These are phyloP conservation scores for Lasiodiplodia sp. DNA, from an alignment of 2,329 filamentous ascomycete species.

Conservation along the genomic window DNA sequence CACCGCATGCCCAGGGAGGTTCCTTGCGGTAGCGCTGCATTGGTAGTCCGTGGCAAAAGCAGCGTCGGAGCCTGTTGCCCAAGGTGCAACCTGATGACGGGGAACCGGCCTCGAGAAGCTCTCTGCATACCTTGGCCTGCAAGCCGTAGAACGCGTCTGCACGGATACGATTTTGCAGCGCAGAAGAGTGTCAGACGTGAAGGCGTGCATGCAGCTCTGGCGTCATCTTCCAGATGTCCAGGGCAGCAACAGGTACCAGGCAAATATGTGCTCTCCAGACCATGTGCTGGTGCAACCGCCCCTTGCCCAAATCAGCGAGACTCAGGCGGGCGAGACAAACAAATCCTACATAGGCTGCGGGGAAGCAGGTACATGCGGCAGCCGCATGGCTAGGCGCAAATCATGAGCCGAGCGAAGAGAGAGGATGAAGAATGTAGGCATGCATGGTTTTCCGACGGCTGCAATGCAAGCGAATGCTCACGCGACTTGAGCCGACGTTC, in stretches of 20 bases:
- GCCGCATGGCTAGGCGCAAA: background rate
- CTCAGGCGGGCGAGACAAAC: conserved; percentile 18
- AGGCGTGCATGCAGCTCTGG: conserved; percentile 18
- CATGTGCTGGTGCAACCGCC: conserved; percentile 15
- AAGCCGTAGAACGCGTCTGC: conserved; percentile 14
- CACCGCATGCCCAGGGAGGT: conserved; percentile 2
- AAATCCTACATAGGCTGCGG: conserved; percentile 19
- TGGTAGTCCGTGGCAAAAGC: conserved; percentile 12
- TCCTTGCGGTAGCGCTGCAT: conserved; percentile 14
- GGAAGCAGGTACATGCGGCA: conserved; percentile 26
- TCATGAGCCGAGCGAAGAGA: background rate
- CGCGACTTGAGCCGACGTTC: background rate
- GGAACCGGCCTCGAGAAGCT: conserved; percentile 8
- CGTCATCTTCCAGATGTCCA: conserved; percentile 2
- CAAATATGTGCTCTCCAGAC: conserved; percentile 22
- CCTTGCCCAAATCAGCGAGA: conserved; percentile 2
- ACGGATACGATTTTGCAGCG: conserved; percentile 9
- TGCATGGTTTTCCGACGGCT: conserved; percentile 20
- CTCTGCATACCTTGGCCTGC: conserved; percentile 14
- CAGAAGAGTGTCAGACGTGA: conserved; percentile 24
- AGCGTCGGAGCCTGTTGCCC: conserved; percentile 1
- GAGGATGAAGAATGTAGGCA: conserved; percentile 10
- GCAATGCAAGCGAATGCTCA: conserved; percentile 23
- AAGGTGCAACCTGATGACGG: conserved; percentile 16
- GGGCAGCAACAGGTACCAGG: conserved; percentile 20